phyloP scores from a whole-genome alignment of 202 grass and related monocot genomes.

The Carex sylvatica region DNA sequence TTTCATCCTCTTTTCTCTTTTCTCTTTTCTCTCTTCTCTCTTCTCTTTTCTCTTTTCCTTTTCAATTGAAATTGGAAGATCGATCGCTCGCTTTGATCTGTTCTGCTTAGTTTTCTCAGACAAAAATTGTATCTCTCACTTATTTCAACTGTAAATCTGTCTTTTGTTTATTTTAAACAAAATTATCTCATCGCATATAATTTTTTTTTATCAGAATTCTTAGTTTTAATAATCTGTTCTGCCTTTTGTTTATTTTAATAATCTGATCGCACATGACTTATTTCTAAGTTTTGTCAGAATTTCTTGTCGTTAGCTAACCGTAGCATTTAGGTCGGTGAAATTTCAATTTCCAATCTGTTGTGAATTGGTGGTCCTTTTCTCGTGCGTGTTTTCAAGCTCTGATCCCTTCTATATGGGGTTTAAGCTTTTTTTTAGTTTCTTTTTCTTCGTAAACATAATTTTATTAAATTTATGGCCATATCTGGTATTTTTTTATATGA shows the following conservation, averaged over 20 bases:
- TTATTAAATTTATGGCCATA: neutral
- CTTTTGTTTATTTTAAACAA: neutral
- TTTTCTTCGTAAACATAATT: neutral
- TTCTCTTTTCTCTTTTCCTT: neutral
- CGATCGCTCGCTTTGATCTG: neutral
- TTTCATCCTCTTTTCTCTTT: constrained; percentile 21
- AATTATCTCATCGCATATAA: neutral
- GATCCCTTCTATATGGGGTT: neutral
- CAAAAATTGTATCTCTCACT: neutral
- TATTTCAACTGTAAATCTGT: neutral
- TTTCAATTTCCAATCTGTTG: constrained; percentile 7
- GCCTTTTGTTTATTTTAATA: neutral
- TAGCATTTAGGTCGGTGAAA: neutral
- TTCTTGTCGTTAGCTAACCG: neutral
- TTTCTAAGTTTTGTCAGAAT: neutral
- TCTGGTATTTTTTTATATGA: neutral
- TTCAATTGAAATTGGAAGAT: neutral
- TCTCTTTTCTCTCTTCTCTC: neutral
- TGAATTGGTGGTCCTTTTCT: neutral
- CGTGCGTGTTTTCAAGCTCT: neutral
- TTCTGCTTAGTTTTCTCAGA: neutral
- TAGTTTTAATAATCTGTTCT: too few species aligned
- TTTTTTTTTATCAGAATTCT: neutral
- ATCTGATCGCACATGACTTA: neutral
- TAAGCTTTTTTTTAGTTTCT: neutral